These are phyloP conservation scores for Kwoniella dejecticola DNA, from an alignment of 768 basidiomycete species.

Conservation along the genomic window DNA sequence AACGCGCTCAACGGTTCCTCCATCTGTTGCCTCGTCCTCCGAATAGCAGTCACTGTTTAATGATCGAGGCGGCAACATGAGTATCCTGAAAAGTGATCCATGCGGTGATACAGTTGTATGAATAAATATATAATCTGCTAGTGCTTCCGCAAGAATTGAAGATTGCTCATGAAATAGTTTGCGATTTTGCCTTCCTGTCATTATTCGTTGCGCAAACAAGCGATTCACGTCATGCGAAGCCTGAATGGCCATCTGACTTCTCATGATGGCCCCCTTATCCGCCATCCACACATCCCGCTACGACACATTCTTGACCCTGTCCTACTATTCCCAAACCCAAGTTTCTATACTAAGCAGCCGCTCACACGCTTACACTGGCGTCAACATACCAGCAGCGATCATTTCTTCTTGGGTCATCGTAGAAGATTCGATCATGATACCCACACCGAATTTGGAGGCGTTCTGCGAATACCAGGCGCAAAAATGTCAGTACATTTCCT, in stretches of 20 bases:
- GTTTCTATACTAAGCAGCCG: too few species aligned
- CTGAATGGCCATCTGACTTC: not conserved
- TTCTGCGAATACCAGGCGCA: too few species aligned
- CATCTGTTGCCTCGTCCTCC: too few species aligned
- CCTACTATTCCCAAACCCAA: too few species aligned
- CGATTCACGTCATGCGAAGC: too few species aligned
- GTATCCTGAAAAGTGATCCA: constrained; percentile 33
- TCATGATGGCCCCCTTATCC: too few species aligned
- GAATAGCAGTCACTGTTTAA: too few species aligned
- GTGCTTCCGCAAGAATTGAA: not conserved
- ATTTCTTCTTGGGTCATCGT: constrained; percentile 53
- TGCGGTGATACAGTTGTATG: constrained; percentile 24
- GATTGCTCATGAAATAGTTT: not conserved
- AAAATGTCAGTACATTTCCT: too few species aligned
- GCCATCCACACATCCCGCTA: too few species aligned
- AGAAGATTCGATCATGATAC: constrained; percentile 87
- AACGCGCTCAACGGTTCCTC: too few species aligned
- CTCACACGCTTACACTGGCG: constrained; percentile 42
- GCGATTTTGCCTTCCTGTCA: not conserved
- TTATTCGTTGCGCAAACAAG: not conserved
- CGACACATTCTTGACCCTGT: too few species aligned
- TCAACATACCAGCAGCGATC: constrained; percentile 51
- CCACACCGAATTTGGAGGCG: constrained; percentile 89
- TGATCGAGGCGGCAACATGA: too few species aligned
- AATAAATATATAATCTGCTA: not conserved